A percentile compares a stretch with the other conserved stretches of the same genome.
These are phyloP conservation scores for Cladophialophora carrionii DNA, from an alignment of 2,329 filamentous ascomycete genomes.

Conservation along the genomic window DNA sequence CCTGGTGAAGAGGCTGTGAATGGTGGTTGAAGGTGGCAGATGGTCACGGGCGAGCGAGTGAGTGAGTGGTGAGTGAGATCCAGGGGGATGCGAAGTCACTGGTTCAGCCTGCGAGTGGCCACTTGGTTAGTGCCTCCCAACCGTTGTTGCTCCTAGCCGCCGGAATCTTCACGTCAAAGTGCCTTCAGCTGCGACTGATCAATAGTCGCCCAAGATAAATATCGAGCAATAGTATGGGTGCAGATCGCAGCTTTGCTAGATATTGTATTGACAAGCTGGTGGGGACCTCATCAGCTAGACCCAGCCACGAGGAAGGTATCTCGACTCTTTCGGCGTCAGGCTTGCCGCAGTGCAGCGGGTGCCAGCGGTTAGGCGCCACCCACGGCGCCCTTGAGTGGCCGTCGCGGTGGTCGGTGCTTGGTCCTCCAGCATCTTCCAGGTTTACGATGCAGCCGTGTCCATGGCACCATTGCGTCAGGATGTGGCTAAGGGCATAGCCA, in stretches of 20 bases:
- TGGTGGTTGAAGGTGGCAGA: neutral
- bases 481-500: neutral
- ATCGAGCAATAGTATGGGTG: neutral
- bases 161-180: neutral
- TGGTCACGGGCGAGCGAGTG: neutral
- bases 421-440: neutral
- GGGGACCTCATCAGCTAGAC: neutral
- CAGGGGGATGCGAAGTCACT: neutral
- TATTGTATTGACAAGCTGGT: neutral
- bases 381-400: neutral
- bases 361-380: neutral
- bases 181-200: neutral
- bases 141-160: neutral
- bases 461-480: neutral
- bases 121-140: conserved; percentile 2
- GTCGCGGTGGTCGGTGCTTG: conserved; percentile 2
- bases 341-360: neutral
- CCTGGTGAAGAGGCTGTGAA: neutral
- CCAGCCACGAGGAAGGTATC: neutral
- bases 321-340: neutral
- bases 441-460: neutral
- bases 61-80: neutral
- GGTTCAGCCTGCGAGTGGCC: neutral
- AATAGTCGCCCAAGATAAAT: neutral
- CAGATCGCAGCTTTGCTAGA: neutral